A percentile compares a stretch with the other conserved stretches of the same genome.
Conservation (phyloP, 129 eudicot genomes). For the Flaveria sonorensis region DNA sequence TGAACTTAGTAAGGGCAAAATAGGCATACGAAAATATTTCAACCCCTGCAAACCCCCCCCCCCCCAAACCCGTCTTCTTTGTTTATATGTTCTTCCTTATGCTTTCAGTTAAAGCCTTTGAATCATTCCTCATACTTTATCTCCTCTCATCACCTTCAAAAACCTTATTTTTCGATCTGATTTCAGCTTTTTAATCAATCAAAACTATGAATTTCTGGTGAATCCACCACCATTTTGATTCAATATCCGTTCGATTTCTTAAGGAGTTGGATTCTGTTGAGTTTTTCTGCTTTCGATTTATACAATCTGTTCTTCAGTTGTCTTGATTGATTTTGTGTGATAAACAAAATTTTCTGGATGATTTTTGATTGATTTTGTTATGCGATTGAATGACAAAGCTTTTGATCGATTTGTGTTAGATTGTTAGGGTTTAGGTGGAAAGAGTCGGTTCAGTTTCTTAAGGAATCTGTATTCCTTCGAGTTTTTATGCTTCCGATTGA, state of each 20-base stretch:
- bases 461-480: background rate
- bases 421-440: too few species aligned
- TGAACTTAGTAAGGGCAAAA: slow-evolving; percentile 6
- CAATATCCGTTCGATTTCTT: slow-evolving; percentile 10
- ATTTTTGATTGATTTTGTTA: background rate
- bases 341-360: slow-evolving; percentile 5
- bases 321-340: background rate
- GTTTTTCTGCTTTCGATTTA: background rate
- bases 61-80: background rate
- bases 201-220: background rate
- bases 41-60: slow-evolving; percentile 20
- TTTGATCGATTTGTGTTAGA: slow-evolving; percentile 26
- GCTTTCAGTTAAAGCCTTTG: slow-evolving; percentile 15
- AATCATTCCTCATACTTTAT: slow-evolving; percentile 12
- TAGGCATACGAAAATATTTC: background rate
- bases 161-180: slow-evolving; percentile 8
- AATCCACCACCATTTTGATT: background rate
- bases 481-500: background rate
- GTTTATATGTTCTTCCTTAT: slow-evolving; percentile 19
- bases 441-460: background rate
- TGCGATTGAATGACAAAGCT: slow-evolving; percentile 15
- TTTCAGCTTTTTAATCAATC: background rate
- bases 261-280: background rate
- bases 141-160: slow-evolving; percentile 12
- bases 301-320: slow-evolving; percentile 14